Evolutionary conservation across 352 stramenopile species (phyloP), one percentile per base, ranked within the genome.

Genomic region (Pilasporangium apinafurcum): DNA sequence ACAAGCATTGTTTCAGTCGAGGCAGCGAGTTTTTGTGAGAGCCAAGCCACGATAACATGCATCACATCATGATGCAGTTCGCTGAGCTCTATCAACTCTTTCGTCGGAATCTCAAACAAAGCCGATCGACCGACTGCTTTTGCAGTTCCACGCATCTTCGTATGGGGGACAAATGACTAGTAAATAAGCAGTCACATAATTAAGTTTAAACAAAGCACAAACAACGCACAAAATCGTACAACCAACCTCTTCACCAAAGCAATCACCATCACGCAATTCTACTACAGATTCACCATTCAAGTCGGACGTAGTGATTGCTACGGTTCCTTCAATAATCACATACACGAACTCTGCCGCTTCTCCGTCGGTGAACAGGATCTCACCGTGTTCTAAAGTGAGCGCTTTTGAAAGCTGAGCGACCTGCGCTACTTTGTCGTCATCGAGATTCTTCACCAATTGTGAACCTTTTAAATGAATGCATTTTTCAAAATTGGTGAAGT

Each of bases 401-500:
- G 89, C 82, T 34, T 76, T 75, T 1, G 70, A 71, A 26, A 93
- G 56, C 27, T 91, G 75, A 3, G 82, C 76, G 0, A 88, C 82
- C 4, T 85, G 47, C 17, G 82, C 83, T 0, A 92, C 75, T 45
- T 91, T 90, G 30, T 91, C 82, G 39, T 91, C 82, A 37, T 88
- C 76, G 0, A 93, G 56, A 32, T 90, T 83, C 53, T 71, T 67
- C 82, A 93, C 84, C 16, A 93, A 59, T 37, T 86, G 66, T 12
- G 82, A 91, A 9, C 74, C 78, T 46, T 91, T 93, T 36, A 93
- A 56, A 29, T 87, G 77, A 37, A 93, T 85, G 2, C 75, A 89
- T 53, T 93, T 93, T 39, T 91, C 82, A 44, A 93, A 88, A 6
- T 65, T 86, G 31, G 79, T 85, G 46, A 79, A 89, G 30, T 86